These are phyloP conservation scores for Casuarina equisetifolia DNA, from an alignment of 306 rosid species.

Conservation along the genomic window DNA sequence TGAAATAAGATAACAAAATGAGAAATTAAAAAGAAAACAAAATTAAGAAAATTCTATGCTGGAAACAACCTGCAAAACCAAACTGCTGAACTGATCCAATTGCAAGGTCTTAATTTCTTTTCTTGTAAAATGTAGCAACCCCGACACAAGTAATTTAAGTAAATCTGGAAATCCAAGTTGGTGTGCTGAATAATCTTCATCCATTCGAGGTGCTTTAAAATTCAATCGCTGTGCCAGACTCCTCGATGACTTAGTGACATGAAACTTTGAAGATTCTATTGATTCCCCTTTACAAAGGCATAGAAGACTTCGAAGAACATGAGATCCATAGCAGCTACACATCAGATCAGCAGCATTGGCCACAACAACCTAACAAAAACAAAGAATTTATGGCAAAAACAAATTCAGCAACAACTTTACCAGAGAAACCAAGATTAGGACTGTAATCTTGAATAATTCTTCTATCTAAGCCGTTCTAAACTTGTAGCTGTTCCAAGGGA, in stretches of 20 bases:
- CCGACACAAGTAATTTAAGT: slow-evolving; percentile 60
- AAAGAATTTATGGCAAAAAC: slow-evolving; percentile 5
- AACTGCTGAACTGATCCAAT: slow-evolving; percentile 81
- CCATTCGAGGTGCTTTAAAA: slow-evolving; percentile 46
- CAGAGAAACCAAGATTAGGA: background rate
- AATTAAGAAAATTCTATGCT: background rate
- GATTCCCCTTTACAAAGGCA: slow-evolving; percentile 74
- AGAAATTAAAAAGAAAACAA: background rate
- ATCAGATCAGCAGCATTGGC: slow-evolving; percentile 64
- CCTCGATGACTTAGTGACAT: slow-evolving; percentile 53
- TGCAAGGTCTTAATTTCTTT: slow-evolving; percentile 48
- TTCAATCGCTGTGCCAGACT: slow-evolving; percentile 66
- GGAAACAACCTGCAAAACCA: slow-evolving; percentile 79
- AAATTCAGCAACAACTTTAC: background rate
- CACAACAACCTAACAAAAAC: slow-evolving; percentile 53
- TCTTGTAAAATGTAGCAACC: slow-evolving; percentile 50
- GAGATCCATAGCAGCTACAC: slow-evolving; percentile 86
- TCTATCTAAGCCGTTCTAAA: background rate
- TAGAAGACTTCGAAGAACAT: slow-evolving; percentile 84
- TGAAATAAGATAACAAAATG: background rate
- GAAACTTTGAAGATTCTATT: slow-evolving; percentile 46
- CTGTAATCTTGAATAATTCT: no score
- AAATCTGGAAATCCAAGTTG: slow-evolving; percentile 65
- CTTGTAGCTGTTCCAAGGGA: background rate
- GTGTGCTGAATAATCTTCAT: slow-evolving; percentile 31